Conservation (phyloP, 257 asterid species). For the Phtheirospermum japonicum region DNA sequence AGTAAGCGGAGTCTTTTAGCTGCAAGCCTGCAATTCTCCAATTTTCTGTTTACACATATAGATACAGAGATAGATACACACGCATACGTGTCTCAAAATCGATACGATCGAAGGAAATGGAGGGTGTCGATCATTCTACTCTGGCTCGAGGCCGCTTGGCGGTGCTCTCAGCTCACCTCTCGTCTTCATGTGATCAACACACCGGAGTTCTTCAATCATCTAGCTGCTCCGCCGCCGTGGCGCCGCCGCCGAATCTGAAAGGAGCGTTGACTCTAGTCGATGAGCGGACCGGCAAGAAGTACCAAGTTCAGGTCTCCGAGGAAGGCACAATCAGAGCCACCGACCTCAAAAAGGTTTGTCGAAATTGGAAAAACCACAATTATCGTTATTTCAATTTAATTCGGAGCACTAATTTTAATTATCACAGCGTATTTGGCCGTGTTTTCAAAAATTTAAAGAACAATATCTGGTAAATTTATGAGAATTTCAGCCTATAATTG, state of each 20-base stretch:
- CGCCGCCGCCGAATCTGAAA: constrained; percentile 60
- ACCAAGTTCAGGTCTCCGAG: constrained; percentile 79
- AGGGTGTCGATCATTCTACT: constrained; percentile 43
- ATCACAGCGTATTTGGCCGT: neutral
- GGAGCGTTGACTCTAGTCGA: constrained; percentile 71
- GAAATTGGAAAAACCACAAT: too few relatives aligned
- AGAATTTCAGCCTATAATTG: neutral
- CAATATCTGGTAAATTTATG: neutral
- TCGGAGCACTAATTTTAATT: neutral
- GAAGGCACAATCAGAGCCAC: constrained; percentile 87
- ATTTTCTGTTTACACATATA: too few relatives aligned
- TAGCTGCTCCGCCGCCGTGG: constrained; percentile 49
- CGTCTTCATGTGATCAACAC: constrained; percentile 41
- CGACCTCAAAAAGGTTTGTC: constrained; percentile 75
- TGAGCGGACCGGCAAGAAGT: constrained; percentile 74
- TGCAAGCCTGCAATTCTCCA: too few relatives aligned
- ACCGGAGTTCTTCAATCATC: constrained; percentile 44
- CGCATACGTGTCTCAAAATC: neutral
- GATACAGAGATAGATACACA: neutral
- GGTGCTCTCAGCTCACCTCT: constrained; percentile 82
- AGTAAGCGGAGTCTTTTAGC: too few relatives aligned
- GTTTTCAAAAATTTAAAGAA: neutral
- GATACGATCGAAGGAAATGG: constrained; percentile 35
- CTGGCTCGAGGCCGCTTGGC: constrained; percentile 82
- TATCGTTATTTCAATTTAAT: neutral